Evolutionary conservation across 768 basidiomycete species (phyloP), one percentile per base, ranked within the genome.

Genomic region (Macrolepiota dolichaula): DNA sequence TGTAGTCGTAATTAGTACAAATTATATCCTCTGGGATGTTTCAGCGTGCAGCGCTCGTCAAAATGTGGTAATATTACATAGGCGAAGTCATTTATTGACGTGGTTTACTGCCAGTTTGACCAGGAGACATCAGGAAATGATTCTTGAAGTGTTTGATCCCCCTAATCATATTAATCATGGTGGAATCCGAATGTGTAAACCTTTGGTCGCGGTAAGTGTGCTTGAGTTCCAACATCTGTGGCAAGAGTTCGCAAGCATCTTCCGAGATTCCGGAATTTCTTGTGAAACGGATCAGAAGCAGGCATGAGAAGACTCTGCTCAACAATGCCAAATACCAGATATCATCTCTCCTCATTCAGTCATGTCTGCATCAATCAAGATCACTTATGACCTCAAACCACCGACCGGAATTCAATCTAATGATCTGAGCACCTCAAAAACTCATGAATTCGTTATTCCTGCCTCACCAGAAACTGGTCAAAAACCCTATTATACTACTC

Each of bases 401-500:
- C 83, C 82, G 15, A 55, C 70, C 4, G 73, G 71, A 19, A 65
- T 65, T 15, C 63, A 67, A 24, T 55, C 63, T 44, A 55, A 42
- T 19, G 58, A 51, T 4, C 62, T 74, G 15, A 62, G 38, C 11
- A 55, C 64, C 1, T 65, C 69, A 17, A 72, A 69, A 32, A 62
- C 57, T 1, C 63, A 66, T 24, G 47, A 63, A 32, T 69, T 73
- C 42, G 35, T 51, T 3, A 59, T 73, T 19, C 63, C 68, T 11
- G 49, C 37, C 4, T 64, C 62, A 54, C 52, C 64, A 2, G 58
- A 55, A 37, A 66, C 66, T 7, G 68, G 67, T 10, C 70, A 69
- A 53, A 73, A 69, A 37, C 61, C 68, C 35, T 88, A 86, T 67
- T 91, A 90, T 60, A 69, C 71, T 1, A 74, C 71, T 1, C 70